These are phyloP conservation scores for Trichomonas tenax DNA, from an alignment of 208 protist genomes.

Conservation along the genomic window DNA sequence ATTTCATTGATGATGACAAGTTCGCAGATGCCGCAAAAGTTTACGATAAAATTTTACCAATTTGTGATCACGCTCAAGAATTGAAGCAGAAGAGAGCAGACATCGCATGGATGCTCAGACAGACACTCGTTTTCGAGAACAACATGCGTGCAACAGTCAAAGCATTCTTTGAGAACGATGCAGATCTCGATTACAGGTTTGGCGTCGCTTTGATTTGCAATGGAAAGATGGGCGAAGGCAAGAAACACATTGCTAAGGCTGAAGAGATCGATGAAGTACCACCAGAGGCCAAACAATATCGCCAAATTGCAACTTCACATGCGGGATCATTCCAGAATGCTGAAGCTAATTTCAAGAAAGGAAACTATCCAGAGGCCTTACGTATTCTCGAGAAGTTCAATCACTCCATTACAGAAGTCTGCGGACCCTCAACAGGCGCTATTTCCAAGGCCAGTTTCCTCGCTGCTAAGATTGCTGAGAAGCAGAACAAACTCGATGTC, in stretches of 20 bases:
- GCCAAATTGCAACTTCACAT: not conserved
- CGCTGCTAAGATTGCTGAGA: not conserved
- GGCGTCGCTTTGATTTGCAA: not conserved
- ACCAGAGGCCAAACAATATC: too few species aligned
- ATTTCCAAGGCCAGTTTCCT: not conserved
- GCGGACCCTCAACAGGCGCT: not conserved
- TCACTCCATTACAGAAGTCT: not conserved
- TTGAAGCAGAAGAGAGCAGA: not conserved
- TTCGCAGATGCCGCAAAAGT: not conserved
- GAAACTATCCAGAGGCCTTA: not conserved
- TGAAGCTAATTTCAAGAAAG: not conserved
- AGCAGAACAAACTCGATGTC: not conserved
- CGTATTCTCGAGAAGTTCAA: not conserved
- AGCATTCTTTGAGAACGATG: not conserved
- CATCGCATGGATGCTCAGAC: not conserved
- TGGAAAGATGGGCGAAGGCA: not conserved
- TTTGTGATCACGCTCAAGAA: not conserved
- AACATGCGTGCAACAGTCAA: not conserved
- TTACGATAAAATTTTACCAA: not conserved
- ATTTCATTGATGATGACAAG: not conserved
- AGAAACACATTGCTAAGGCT: not conserved
- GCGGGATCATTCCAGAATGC: not conserved
- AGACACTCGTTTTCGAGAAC: not conserved
- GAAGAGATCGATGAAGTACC: not conserved
- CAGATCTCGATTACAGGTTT: not conserved